A percentile compares a stretch with the other conserved stretches of the same genome.
phyloP scores from a whole-genome alignment of 1,139 yeast species.

The Diutina siamensis region DNA sequence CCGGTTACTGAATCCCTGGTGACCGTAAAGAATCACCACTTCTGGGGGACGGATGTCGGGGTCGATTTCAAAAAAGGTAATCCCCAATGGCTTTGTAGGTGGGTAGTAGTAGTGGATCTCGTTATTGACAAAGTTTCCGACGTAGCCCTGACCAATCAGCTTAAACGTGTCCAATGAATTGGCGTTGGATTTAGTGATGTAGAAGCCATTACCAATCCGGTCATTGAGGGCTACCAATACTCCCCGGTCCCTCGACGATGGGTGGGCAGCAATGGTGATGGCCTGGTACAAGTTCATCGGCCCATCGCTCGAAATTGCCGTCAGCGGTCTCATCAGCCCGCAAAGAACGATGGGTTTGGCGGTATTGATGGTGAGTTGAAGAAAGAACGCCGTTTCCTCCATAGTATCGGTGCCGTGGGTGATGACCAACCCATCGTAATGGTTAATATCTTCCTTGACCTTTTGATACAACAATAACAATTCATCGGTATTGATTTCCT shows the following conservation, averaged over 20 bases:
- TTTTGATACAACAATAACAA: slow-evolving; percentile 25
- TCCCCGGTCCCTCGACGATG: slow-evolving; percentile 43
- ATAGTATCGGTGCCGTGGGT: slow-evolving; percentile 68
- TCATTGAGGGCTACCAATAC: slow-evolving; percentile 56
- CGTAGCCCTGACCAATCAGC: slow-evolving; percentile 55
- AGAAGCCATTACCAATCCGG: slow-evolving; percentile 57
- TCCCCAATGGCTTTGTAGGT: slow-evolving; percentile 45
- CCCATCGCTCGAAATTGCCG: slow-evolving; percentile 60
- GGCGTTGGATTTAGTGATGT: slow-evolving; percentile 59
- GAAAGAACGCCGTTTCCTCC: slow-evolving; percentile 61
- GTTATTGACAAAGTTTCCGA: slow-evolving; percentile 59
- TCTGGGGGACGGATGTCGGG: slow-evolving; percentile 18
- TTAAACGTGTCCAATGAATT: slow-evolving; percentile 61
- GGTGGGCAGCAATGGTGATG: slow-evolving; percentile 46
- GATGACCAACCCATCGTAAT: slow-evolving; percentile 46
- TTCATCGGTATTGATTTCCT: slow-evolving; percentile 40
- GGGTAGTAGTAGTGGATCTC: slow-evolving; percentile 57
- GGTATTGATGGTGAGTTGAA: slow-evolving; percentile 46
- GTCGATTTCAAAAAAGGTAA: slow-evolving; percentile 27
- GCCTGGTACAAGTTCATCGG: slow-evolving; percentile 67
- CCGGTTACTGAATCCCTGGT: slow-evolving; percentile 45
- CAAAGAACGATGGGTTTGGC: slow-evolving; percentile 52
- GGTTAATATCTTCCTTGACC: slow-evolving; percentile 31
- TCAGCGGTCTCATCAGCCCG: slow-evolving; percentile 66
- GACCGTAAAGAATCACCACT: slow-evolving; percentile 45